A percentile compares a stretch with the other conserved stretches of the same genome.
Conservation (phyloP, 2,329 filamentous ascomycete genomes). For the Ascosphaera apis region DNA sequence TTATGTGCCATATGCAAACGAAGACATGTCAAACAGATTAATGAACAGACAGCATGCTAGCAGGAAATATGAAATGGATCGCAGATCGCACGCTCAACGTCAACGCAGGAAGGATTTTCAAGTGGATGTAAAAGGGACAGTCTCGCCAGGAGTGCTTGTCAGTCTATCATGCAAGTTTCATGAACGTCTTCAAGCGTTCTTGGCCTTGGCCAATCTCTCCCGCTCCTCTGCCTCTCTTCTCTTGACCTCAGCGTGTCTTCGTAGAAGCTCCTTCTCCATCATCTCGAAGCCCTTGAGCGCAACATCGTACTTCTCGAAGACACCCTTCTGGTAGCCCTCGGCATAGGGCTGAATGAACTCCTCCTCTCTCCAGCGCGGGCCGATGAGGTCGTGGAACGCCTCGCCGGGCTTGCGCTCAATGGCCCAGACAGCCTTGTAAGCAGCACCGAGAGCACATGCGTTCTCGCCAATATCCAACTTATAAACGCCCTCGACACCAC, state of each 20-base stretch:
- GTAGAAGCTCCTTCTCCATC: constrained; percentile 47
- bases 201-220: no score
- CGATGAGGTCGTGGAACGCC: constrained; percentile 76
- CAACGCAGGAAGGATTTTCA: no score
- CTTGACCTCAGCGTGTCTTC: constrained; percentile 9
- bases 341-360: constrained; percentile 64
- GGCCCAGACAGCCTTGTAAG: constrained; percentile 92
- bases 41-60: no score
- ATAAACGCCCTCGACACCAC: constrained; percentile 73
- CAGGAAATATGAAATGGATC: no score
- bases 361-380: constrained; percentile 62
- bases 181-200: no score
- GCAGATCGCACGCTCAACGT: no score
- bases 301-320: constrained; percentile 56
- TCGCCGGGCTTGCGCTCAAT: constrained; percentile 43
- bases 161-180: no score
- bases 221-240: no score
- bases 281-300: constrained; percentile 54
- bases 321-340: constrained; percentile 50
- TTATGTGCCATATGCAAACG: no score
- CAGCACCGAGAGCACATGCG: constrained; percentile 78
- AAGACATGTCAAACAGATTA: no score
- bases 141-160: no score
- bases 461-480: constrained; percentile 86
- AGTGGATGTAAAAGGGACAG: no score